Evolutionary conservation across 208 protist species (phyloP).

Genomic region (Acanthamoeba lenticulata): DNA sequence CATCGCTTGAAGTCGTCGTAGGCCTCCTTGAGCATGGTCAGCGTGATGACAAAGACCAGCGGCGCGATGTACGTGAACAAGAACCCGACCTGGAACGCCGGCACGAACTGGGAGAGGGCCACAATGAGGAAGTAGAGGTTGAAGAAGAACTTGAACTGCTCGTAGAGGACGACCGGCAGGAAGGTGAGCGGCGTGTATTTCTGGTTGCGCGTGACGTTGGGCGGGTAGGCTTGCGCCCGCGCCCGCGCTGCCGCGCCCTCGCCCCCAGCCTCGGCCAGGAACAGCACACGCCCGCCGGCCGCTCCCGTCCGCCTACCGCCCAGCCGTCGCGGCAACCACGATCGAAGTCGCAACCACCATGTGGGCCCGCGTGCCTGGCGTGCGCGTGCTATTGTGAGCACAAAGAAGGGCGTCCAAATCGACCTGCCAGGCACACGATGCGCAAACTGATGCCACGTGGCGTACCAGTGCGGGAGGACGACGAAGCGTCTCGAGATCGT

Average conservation of each 20-base stretch:
- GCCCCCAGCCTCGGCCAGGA: background rate
- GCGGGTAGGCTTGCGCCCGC: conserved; percentile 39
- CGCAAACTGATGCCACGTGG: too few species aligned
- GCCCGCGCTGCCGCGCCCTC: background rate
- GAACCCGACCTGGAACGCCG: conserved; percentile 88
- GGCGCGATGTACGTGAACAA: conserved; percentile 96
- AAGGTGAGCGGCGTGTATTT: conserved; percentile 87
- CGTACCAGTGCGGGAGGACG: too few species aligned
- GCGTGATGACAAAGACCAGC: conserved; percentile 91
- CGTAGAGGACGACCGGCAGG: conserved; percentile 82
- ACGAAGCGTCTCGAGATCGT: too few species aligned
- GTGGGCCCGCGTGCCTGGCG: too few species aligned
- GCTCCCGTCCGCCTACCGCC: too few species aligned
- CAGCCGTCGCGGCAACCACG: too few species aligned
- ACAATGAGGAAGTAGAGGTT: conserved; percentile 88
- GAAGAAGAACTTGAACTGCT: conserved; percentile 83
- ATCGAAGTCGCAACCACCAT: too few species aligned
- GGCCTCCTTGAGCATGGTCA: conserved; percentile 94
- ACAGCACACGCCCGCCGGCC: background rate
- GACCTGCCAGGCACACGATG: too few species aligned
- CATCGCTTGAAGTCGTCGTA: conserved; percentile 95
- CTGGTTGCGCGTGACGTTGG: conserved; percentile 86
- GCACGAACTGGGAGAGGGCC: conserved; percentile 87
- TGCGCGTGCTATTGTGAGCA: too few species aligned
- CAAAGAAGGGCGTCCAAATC: too few species aligned